Evolutionary conservation across 169 alveolate species (phyloP).

Genomic region (Cryptosporidium andersoni): DNA sequence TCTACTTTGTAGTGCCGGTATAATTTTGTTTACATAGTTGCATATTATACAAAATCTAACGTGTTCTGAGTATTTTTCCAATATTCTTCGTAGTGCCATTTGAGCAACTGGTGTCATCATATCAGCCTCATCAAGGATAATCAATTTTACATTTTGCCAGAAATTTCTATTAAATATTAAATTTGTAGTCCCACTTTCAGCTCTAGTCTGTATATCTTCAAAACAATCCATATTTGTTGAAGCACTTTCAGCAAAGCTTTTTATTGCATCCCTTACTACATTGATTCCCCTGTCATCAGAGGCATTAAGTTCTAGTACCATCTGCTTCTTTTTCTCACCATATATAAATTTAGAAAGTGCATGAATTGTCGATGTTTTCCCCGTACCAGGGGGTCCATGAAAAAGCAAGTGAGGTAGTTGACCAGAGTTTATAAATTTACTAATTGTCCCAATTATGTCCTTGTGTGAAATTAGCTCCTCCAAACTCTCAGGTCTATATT

Average conservation of each 20-base stretch:
- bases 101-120: slow-evolving; percentile 98
- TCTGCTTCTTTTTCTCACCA: slow-evolving; percentile 81
- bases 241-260: slow-evolving; percentile 89
- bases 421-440: slow-evolving; percentile 91
- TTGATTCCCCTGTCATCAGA: slow-evolving; percentile 98
- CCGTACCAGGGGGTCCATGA: slow-evolving; percentile 98
- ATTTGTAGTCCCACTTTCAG: not conserved
- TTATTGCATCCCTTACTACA: slow-evolving; percentile 95
- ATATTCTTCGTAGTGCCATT: slow-evolving; percentile 96
- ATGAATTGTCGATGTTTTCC: slow-evolving; percentile 92
- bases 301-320: slow-evolving; percentile 94
- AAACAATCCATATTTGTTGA: slow-evolving; percentile 64
- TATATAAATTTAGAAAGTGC: slow-evolving; percentile 93
- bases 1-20: slow-evolving; percentile 96
- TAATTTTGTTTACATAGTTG: slow-evolving; percentile 95
- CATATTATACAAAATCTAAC: slow-evolving; percentile 97
- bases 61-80: slow-evolving; percentile 95
- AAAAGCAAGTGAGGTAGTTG: slow-evolving; percentile 93
- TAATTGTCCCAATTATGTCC: slow-evolving; percentile 90
- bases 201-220: slow-evolving; percentile 21
- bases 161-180: slow-evolving; percentile 21
- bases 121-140: slow-evolving; percentile 98
- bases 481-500: slow-evolving; percentile 92
- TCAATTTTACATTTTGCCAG: slow-evolving; percentile 82
- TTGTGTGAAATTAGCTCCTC: slow-evolving; percentile 93